Conservation (phyloP, 2,329 filamentous ascomycete species). For the Simplicillium sp. region DNA sequence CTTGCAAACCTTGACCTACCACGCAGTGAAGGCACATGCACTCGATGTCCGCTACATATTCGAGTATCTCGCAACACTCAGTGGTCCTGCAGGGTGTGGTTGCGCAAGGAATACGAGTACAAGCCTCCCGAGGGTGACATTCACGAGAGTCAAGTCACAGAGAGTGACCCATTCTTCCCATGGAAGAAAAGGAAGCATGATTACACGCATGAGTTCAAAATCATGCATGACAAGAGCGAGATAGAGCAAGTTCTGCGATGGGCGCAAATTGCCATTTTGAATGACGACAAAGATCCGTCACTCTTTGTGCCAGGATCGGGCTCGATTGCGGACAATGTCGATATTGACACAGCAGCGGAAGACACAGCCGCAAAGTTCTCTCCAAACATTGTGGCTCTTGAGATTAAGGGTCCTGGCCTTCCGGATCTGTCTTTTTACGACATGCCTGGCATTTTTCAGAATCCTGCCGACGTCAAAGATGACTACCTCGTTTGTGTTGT, state of each 20-base stretch:
- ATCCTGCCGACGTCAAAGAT: slow-evolving; percentile 53
- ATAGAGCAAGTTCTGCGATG: slow-evolving; percentile 61
- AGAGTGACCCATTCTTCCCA: slow-evolving; percentile 48
- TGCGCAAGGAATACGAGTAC: slow-evolving; percentile 58
- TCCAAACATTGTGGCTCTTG: slow-evolving; percentile 69
- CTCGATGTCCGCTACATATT: slow-evolving; percentile 72
- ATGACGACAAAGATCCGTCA: slow-evolving; percentile 45
- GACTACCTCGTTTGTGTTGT: slow-evolving; percentile 64
- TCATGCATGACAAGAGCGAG: slow-evolving; percentile 47
- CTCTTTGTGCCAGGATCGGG: slow-evolving; percentile 45
- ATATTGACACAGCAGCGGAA: slow-evolving; percentile 24
- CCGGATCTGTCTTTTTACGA: slow-evolving; percentile 78
- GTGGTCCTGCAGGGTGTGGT: slow-evolving; percentile 60
- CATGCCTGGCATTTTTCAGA: slow-evolving; percentile 72
- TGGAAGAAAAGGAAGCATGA: slow-evolving; percentile 46
- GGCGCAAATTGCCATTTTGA: slow-evolving; percentile 70
- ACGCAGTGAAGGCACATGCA: slow-evolving; percentile 63
- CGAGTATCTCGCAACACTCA: slow-evolving; percentile 48
- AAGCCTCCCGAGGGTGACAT: slow-evolving; percentile 28
- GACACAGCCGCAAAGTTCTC: slow-evolving; percentile 59
- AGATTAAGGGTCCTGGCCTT: slow-evolving; percentile 62
- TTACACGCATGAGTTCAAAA: slow-evolving; percentile 51
- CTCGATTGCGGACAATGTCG: slow-evolving; percentile 24
- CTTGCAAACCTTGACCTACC: slow-evolving; percentile 64
- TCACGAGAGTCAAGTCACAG: slow-evolving; percentile 36